Evolutionary conservation across 108 stramenopile species (phyloP).

Genomic region (Cyclotella baltica): DNA sequence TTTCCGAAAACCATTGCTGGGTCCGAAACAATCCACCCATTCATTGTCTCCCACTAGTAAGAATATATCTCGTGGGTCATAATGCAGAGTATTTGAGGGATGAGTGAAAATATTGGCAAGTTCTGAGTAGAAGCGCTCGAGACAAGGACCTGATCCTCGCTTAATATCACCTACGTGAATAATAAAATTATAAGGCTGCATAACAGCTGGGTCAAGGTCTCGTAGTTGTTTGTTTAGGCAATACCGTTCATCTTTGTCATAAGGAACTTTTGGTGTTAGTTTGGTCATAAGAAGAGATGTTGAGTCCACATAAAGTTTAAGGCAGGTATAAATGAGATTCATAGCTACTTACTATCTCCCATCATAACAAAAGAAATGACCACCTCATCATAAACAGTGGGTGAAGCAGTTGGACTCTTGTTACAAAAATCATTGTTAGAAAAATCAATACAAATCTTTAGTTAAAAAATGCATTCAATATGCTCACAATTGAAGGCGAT

Average conservation of each 20-base stretch:
- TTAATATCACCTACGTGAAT: slow-evolving; percentile 30
- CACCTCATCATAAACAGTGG: neutral
- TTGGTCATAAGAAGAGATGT: neutral
- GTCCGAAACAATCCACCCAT: slow-evolving; percentile 32
- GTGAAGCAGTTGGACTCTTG: neutral
- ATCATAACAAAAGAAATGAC: neutral
- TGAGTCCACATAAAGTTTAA: neutral
- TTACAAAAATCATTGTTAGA: neutral
- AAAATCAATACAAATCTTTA: neutral
- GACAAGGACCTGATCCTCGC: neutral
- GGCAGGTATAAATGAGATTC: too few species aligned
- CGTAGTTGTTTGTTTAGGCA: slow-evolving; percentile 26
- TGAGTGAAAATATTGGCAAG: slow-evolving; percentile 21
- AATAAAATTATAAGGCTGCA: slow-evolving; percentile 8
- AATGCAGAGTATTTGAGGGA: slow-evolving; percentile 20
- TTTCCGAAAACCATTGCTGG: neutral
- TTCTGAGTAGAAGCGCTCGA: neutral
- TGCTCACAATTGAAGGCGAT: neutral
- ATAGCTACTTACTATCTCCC: neutral
- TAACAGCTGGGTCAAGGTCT: slow-evolving; percentile 2
- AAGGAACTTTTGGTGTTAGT: neutral
- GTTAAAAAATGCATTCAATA: neutral
- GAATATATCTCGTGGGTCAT: slow-evolving; percentile 31
- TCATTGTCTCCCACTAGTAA: slow-evolving; percentile 41
- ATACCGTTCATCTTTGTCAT: neutral